These are phyloP conservation scores for Gossypium turneri DNA, from an alignment of 345 rosid genomes.

Conservation along the genomic window DNA sequence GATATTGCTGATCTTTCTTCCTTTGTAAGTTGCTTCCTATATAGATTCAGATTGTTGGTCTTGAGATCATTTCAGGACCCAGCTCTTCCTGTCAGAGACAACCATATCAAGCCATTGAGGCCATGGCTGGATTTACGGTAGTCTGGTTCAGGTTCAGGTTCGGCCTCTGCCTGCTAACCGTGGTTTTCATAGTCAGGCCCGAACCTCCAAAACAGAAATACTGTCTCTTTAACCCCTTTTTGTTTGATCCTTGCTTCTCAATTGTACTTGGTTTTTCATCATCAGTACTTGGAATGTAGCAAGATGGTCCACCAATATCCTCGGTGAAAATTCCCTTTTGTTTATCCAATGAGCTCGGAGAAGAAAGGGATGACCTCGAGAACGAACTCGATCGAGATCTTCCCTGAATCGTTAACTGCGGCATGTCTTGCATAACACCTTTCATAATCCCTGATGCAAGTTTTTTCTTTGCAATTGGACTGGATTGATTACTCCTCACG, in stretches of 20 bases:
- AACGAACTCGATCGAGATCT: slow-evolving; percentile 70
- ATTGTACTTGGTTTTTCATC: slow-evolving; percentile 28
- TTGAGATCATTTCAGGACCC: slow-evolving; percentile 10
- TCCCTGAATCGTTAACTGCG: slow-evolving; percentile 32
- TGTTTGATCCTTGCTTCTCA: slow-evolving; percentile 37
- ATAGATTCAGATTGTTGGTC: slow-evolving; percentile 1
- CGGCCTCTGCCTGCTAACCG: slow-evolving; percentile 36
- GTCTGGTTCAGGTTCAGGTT: slow-evolving; percentile 21
- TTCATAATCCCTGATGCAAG: slow-evolving; percentile 52
- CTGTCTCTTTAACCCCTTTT: slow-evolving; percentile 46
- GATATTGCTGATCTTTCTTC: slow-evolving; percentile 18
- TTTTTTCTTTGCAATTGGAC: slow-evolving; percentile 74
- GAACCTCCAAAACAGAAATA: slow-evolving; percentile 80
- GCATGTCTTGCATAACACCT: slow-evolving; percentile 48
- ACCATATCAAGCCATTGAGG: slow-evolving; percentile 46
- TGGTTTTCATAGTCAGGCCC: slow-evolving; percentile 41
- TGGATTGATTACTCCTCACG: slow-evolving; percentile 75
- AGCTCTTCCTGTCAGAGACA: slow-evolving; percentile 14
- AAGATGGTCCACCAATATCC: slow-evolving; percentile 48
- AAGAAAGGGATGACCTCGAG: slow-evolving; percentile 60
- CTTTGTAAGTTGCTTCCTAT: slow-evolving; percentile 13
- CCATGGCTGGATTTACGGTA: slow-evolving; percentile 30
- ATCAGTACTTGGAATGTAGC: slow-evolving; percentile 26
- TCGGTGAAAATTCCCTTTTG: slow-evolving; percentile 52
- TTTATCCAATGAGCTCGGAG: slow-evolving; percentile 54